phyloP scores from a whole-genome alignment of 352 stramenopile species.

The Pythium brachiatum region DNA sequence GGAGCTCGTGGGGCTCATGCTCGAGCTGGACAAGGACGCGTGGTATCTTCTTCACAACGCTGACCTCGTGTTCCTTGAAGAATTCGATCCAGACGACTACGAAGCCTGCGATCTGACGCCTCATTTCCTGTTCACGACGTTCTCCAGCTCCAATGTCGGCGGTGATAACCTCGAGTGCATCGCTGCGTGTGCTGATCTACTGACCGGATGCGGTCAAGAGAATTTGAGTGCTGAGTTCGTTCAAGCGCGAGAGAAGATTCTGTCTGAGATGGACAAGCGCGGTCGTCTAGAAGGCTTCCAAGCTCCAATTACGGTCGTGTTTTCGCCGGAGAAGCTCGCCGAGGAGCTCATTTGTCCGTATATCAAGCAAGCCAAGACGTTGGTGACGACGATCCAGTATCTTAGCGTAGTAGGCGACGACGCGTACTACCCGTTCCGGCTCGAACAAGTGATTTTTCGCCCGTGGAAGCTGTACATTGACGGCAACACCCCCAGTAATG shows the following conservation, averaged over 20 bases:
- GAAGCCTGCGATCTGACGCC: conserved; percentile 14
- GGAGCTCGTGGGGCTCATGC: conserved; percentile 17
- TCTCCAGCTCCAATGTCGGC: not conserved
- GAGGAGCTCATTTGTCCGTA: not conserved
- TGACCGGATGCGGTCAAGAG: not conserved
- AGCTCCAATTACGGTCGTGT: conserved; percentile 8
- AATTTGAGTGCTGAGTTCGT: not conserved
- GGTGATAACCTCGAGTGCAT: conserved; percentile 11
- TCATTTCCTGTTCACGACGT: conserved; percentile 14
- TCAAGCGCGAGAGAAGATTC: not conserved
- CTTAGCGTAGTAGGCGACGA: not conserved
- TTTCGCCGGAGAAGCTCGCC: not conserved
- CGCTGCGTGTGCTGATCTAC: conserved; percentile 1
- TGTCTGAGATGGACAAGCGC: not conserved
- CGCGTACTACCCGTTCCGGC: conserved; percentile 7
- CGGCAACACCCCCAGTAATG: not conserved
- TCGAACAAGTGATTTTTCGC: conserved; percentile 6
- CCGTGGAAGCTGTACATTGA: conserved; percentile 5
- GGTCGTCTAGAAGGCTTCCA: conserved; percentile 1
- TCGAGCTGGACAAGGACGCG: conserved; percentile 7
- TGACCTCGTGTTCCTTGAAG: not conserved
- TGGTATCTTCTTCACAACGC: conserved; percentile 1
- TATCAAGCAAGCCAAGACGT: conserved; percentile 1
- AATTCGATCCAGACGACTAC: conserved; percentile 20
- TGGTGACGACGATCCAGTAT: not conserved